Evolutionary conservation across 2,329 filamentous ascomycete genomes (phyloP).

Genomic region (Leptographium procerum): DNA sequence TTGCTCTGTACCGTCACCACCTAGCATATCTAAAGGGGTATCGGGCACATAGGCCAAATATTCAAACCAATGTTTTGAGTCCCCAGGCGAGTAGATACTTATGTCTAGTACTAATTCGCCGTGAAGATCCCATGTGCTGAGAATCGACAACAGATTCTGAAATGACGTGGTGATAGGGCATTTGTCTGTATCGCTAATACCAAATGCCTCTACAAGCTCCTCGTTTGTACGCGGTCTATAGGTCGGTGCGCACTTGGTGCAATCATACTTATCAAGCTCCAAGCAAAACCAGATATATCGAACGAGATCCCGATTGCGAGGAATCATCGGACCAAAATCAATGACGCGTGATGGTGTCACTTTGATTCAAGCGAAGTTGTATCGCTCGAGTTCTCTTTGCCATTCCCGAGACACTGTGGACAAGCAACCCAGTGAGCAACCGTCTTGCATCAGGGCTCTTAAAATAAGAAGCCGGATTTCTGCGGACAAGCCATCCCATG

Average conservation of each 20-base stretch:
- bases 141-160: slow-evolving; percentile 15
- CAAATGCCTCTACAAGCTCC: no score
- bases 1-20: no score
- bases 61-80: slow-evolving; percentile 20
- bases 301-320: slow-evolving; percentile 18
- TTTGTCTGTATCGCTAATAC: slow-evolving; percentile 9
- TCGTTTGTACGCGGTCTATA: no score
- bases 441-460: no score
- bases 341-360: slow-evolving; percentile 18
- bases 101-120: slow-evolving; percentile 19
- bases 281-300: slow-evolving; percentile 20
- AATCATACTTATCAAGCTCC: slow-evolving; percentile 20
- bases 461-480: no score
- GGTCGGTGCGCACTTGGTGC: slow-evolving; percentile 12
- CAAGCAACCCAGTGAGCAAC: no score
- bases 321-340: slow-evolving; percentile 17
- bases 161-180: slow-evolving; percentile 13
- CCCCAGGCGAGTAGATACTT: slow-evolving; percentile 19
- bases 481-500: no score
- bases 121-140: slow-evolving; percentile 18
- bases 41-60: slow-evolving; percentile 19
- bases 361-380: slow-evolving; percentile 20
- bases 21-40: slow-evolving; percentile 7
- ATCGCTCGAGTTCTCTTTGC: slow-evolving; percentile 18
- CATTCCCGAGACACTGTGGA: slow-evolving; percentile 17